A percentile compares a stretch with the other conserved stretches of the same genome.
These are phyloP conservation scores for Pestalotiopsis sp. DNA, from an alignment of 2,329 filamentous ascomycete species.

Conservation along the genomic window DNA sequence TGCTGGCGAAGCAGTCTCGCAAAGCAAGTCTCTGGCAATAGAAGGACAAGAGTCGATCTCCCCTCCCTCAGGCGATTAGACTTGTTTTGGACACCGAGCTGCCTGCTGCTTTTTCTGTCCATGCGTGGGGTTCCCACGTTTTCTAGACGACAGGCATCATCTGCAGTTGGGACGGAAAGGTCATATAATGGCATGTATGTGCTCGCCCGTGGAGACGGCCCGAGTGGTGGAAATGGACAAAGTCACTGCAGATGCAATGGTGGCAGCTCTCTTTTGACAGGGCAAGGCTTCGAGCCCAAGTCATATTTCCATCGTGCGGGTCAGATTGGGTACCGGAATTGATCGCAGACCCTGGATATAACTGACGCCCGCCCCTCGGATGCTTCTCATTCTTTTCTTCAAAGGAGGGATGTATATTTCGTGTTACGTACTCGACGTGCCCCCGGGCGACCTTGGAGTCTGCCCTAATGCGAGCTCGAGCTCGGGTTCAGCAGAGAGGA, in stretches of 20 bases:
- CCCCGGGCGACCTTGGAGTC: not conserved
- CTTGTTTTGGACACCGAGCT: constrained; percentile 8
- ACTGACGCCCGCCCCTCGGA: not conserved
- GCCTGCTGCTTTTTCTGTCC: too few relatives aligned
- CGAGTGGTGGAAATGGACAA: not conserved
- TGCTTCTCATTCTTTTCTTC: not conserved
- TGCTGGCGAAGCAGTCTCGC: not conserved
- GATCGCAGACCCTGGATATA: not conserved
- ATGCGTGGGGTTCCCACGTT: constrained; percentile 1
- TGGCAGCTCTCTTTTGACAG: not conserved
- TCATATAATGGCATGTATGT: not conserved
- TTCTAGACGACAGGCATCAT: not conserved
- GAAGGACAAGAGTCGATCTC: not conserved
- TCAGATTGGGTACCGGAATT: not conserved
- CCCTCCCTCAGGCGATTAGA: not conserved
- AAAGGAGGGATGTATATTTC: not conserved
- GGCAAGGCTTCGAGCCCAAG: not conserved
- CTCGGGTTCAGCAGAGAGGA: not conserved
- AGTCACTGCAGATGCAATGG: not conserved
- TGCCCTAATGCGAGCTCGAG: not conserved
- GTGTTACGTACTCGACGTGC: not conserved
- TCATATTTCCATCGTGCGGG: not conserved
- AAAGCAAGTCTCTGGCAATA: not conserved
- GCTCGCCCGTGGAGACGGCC: not conserved
- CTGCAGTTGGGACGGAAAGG: not conserved